phyloP scores from a whole-genome alignment of 352 stramenopile genomes.

The Globisporangium emineosum region DNA sequence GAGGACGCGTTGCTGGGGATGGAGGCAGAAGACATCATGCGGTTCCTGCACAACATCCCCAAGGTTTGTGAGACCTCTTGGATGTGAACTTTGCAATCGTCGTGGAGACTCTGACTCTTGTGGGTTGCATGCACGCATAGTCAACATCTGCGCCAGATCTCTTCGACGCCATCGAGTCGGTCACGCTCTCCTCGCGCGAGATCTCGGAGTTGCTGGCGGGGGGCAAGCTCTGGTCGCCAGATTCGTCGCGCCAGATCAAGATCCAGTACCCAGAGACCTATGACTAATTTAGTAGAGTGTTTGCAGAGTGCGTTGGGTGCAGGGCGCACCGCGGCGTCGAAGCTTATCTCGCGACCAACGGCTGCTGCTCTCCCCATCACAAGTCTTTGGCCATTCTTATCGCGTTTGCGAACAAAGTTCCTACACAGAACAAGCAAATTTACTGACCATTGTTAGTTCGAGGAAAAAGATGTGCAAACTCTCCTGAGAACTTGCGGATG shows the following conservation, averaged over 20 bases:
- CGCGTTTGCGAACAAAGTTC: too few species aligned
- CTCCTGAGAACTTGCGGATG: too few species aligned
- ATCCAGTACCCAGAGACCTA: slow-evolving; percentile 81
- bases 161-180: slow-evolving; percentile 59
- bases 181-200: slow-evolving; percentile 66
- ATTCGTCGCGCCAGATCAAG: slow-evolving; percentile 49
- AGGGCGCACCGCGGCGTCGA: too few species aligned
- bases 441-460: too few species aligned
- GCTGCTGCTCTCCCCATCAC: too few species aligned
- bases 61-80: slow-evolving; percentile 25
- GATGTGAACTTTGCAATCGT: not conserved
- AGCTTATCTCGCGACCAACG: too few species aligned
- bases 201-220: slow-evolving; percentile 67
- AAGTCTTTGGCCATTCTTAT: too few species aligned
- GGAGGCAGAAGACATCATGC: slow-evolving; percentile 76
- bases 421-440: too few species aligned
- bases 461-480: too few species aligned
- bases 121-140: slow-evolving; percentile 18
- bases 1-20: slow-evolving; percentile 67
- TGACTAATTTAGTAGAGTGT: slow-evolving; percentile 32
- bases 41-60: slow-evolving; percentile 75
- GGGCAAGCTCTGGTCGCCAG: slow-evolving; percentile 74
- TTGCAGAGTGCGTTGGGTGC: too few species aligned
- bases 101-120: not conserved
- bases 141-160: slow-evolving; percentile 54